Evolutionary conservation across 768 basidiomycete species (phyloP), one percentile per base, ranked within the genome.

Genomic region (Amanita rubescens): DNA sequence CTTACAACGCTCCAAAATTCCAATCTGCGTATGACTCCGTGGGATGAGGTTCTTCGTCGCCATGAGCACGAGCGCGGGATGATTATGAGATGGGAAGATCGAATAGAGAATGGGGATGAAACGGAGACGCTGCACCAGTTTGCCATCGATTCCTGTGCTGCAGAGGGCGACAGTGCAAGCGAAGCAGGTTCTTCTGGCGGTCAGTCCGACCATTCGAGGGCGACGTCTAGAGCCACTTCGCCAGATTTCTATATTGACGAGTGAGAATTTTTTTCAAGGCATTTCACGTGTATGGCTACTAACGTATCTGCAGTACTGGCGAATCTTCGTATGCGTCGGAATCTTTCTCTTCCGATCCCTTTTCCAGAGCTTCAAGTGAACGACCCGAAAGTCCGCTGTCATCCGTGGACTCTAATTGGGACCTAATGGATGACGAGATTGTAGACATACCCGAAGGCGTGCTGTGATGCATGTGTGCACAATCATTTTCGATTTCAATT

Each of bases 31-130:
- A 60, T 64, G 37, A 72, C 75, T 0, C 61, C 79, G 3, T 86
- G 84, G 84, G 83, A 84, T 49, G 84, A 82, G 59, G 68, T 86
- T 48, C 70, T 86, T 41, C 55, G 63, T n/a, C 75, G 84, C 20
- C 84, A 86, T 59, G 68, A 78, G 51, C 67, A 69, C 34, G 84
- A 86, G 66, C 69, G 77, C 32, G 78, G 82, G 55, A 78, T 78
- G 48, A 62, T 85, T 19, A 50, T 82, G 47, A 66, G 63, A 4
- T 78, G 80, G 78, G 79, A 85, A 53, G 69, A 73, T 3, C 20
- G 33, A 5, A 37, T 24, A 43, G 34, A 7, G 12, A 20, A 20
- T 9, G 19, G n/a, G 10, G 42, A 52, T 32, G 51, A 44, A 6
- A 43, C 25, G 17, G 19, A 33, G 20, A 44, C 51, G 25, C 2